phyloP scores from a whole-genome alignment of 2,329 filamentous ascomycete species.

The Diaporthe longicolla region DNA sequence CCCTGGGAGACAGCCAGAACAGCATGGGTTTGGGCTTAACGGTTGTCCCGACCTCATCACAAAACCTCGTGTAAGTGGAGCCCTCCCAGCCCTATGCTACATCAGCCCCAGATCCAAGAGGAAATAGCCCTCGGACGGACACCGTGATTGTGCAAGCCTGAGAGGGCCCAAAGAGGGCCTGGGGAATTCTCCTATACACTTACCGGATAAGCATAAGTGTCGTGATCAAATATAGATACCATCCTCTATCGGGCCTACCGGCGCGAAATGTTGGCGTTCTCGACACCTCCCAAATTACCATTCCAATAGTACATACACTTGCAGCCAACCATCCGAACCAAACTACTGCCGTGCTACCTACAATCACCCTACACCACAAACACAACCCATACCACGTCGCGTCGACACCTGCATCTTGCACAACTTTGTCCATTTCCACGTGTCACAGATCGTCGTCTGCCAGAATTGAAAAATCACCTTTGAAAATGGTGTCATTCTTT shows the following conservation, averaged over 20 bases:
- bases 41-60: slow-evolving; percentile 2
- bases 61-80: slow-evolving; percentile 34
- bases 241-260: slow-evolving; percentile 21
- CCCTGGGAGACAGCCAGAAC: slow-evolving; percentile 2
- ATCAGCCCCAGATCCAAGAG: slow-evolving; percentile 24
- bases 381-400: slow-evolving; percentile 12
- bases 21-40: slow-evolving; percentile 19
- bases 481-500: slow-evolving; percentile 23
- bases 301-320: slow-evolving; percentile 5
- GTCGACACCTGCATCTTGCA: slow-evolving; percentile 1
- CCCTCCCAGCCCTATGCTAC: slow-evolving; percentile 28
- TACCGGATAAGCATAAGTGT: slow-evolving; percentile 30
- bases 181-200: slow-evolving; percentile 19
- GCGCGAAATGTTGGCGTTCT: slow-evolving; percentile 17
- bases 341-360: neutral
- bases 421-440: neutral
- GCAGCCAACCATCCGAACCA: slow-evolving; percentile 2
- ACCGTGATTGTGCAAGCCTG: slow-evolving; percentile 14
- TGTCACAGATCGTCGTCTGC: neutral
- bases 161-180: neutral
- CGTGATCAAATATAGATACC: slow-evolving; percentile 29
- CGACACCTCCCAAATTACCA: slow-evolving; percentile 10
- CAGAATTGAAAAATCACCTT: neutral
- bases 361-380: slow-evolving; percentile 1
- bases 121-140: slow-evolving; percentile 26